phyloP scores from a whole-genome alignment of 805 yeast species.

The Saccharomyces eubayanus region DNA sequence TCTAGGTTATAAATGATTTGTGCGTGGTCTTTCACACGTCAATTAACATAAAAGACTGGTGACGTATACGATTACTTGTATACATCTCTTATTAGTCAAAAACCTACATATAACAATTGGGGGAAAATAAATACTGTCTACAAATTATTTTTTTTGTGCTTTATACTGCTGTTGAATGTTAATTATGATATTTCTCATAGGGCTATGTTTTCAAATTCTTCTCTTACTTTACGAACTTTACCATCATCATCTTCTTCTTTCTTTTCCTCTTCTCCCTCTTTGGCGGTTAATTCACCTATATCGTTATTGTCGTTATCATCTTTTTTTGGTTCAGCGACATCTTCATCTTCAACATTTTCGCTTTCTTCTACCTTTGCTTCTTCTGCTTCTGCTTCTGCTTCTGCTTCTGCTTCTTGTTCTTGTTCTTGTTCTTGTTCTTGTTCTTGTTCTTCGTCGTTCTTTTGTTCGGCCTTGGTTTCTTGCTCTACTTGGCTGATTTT shows the following conservation, averaged over 20 bases:
- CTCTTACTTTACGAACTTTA: constrained; percentile 11
- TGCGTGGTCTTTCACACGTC: too few species aligned
- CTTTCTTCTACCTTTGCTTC: not conserved
- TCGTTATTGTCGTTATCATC: constrained; percentile 2
- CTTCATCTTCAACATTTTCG: constrained; percentile 4
- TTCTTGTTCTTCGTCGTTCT: constrained; percentile 6
- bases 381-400: too few species aligned
- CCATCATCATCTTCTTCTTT: not conserved
- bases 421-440: constrained; percentile 4
- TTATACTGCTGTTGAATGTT: not conserved
- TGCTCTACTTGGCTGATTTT: constrained; percentile 1
- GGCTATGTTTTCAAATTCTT: constrained; percentile 28
- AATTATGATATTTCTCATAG: constrained; percentile 9
- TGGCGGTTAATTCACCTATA: constrained; percentile 2
- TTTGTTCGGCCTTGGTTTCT: constrained; percentile 5
- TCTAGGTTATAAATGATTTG: not conserved
- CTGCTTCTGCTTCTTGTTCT: not conserved
- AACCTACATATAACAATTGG: not conserved
- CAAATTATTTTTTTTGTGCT: not conserved
- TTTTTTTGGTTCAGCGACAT: constrained; percentile 4
- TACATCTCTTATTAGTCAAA: not conserved
- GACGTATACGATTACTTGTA: not conserved
- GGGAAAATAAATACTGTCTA: not conserved
- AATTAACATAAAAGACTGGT: not conserved
- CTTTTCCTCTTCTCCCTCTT: constrained; percentile 1